Base-by-base conservation (phyloP, 257 asterid genomes). In the Ehretia macrophylla region DNA sequence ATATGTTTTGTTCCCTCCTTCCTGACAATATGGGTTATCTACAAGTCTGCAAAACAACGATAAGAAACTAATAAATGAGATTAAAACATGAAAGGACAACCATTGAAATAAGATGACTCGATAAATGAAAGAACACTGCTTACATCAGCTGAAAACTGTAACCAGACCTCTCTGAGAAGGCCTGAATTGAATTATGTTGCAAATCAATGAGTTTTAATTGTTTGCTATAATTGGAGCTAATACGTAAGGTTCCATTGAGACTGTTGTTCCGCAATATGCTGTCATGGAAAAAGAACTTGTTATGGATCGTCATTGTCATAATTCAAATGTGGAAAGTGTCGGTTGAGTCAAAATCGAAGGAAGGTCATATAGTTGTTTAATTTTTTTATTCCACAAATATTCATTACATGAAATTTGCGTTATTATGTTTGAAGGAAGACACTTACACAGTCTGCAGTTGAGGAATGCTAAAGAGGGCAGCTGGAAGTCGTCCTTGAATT, bases 391-490 rank as follows among this genome's bases (percentile, higher is more conserved):
- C 35, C 6, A 27, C 35, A 27, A 27, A 27, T 27, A 6, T 1
- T 27, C n/a, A 6, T 27, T 27, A 27, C 35, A 27, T 27, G 35
- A 6, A 27, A 1, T 27, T 18, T 8, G 14, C n/a, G 14, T 10
- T 32, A 11, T 14, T 32, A 59, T 8, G 14, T 10, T 11, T 8
- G n/a, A 11, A 13, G 19, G 38, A 45, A 37, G 32, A 65, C 45
- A 70, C 84, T 80, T 63, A 89, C 97, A 89, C 84, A 64, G 83
- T 80, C 65, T 89, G 95, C 85, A 89, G 59, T 69, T 82, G 89
- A 66, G 38, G 21, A 62, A 77, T 84, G 65, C 77, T 62, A 64
- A 89, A 89, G 63, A 89, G 54, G 14, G 73, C 53, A 16, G 17
- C 66, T 20, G 94, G 89, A 67, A 86, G 75, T 59, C 62, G 55